Evolutionary conservation across 805 yeast genomes (phyloP), one percentile per base, ranked within the genome.

Genomic region (Kodamaea leandrae): DNA sequence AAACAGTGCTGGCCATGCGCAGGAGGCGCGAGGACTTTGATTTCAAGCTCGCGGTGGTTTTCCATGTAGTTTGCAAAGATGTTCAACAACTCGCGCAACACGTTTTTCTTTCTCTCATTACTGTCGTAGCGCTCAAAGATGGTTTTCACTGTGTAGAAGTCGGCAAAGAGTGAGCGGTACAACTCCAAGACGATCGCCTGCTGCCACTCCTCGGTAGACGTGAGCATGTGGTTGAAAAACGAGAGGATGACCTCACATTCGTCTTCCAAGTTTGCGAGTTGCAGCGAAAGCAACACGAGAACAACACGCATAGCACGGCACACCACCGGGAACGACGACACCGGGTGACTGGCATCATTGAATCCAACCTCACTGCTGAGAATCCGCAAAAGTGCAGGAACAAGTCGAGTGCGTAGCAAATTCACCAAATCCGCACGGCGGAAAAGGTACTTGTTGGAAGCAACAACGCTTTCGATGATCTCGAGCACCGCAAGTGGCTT

Each of bases 161-260:
- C 86, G 4, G 74, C 58, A 36, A 82, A 74, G 0, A 88, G 57
- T 0, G 75, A 75, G 37, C 72, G 76, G 53, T 78, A 85, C 8
- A 87, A 74, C 58, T 91, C 99, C 34, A 88, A 61, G 1, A 89
- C 77, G 10, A 89, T 58, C 2, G 80, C 72, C 45, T 80, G 78
- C 48, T 85, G 86, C 97, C 97, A 91, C 28, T 43, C 51, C 2
- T 82, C 80, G 2, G 75, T 52, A 0, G 72, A 71, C 1, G 82
- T 70, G n/a, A 86, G 55, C n/a, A 77, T 73, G 55, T 86, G 95
- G 13, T 85, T 86, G 24, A 89, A 61, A 18, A 85, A 67, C 0
- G 95, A 81, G 12, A 91, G 62, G 2, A 90, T 78, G 5, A 88
- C 89, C 53, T 89, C 96, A 18, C 86, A 72, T 59, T 91, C 97